phyloP scores from a whole-genome alignment of 495 filamentous ascomycete species.

The Penicillium macrosclerotiorum region DNA sequence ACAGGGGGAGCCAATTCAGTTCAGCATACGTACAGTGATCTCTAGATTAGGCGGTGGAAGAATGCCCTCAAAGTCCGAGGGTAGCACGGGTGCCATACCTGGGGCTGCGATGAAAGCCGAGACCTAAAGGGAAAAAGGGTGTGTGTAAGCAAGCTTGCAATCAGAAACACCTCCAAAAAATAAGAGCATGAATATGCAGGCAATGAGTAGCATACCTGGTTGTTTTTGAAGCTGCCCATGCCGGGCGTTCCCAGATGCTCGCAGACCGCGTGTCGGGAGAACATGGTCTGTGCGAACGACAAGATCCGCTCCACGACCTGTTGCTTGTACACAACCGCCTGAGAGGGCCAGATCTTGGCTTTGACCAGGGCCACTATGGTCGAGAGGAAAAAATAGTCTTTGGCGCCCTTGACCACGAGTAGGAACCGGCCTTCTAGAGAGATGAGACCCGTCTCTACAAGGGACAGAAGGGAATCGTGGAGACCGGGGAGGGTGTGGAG shows the following conservation, averaged over 20 bases:
- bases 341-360: slow-evolving; percentile 35
- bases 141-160: not conserved
- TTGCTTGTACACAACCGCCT: slow-evolving; percentile 37
- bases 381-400: slow-evolving; percentile 46
- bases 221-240: slow-evolving; percentile 35
- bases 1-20: not conserved
- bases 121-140: slow-evolving; percentile 9
- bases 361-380: slow-evolving; percentile 42
- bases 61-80: slow-evolving; percentile 28
- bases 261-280: slow-evolving; percentile 36
- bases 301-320: slow-evolving; percentile 41
- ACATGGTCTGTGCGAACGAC: slow-evolving; percentile 37
- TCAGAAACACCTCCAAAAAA: too few relatives aligned
- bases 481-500: slow-evolving; percentile 34
- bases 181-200: not conserved
- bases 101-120: slow-evolving; percentile 27
- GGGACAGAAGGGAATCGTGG: slow-evolving; percentile 34
- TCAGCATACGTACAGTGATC: slow-evolving; percentile 25
- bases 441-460: slow-evolving; percentile 36
- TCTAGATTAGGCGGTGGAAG: slow-evolving; percentile 25
- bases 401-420: slow-evolving; percentile 41
- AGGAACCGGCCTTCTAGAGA: slow-evolving; percentile 35
- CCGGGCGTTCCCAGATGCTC: slow-evolving; percentile 35
- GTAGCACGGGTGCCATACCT: slow-evolving; percentile 23
- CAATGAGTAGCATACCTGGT: slow-evolving; percentile 23